Evolutionary conservation across 805 yeast genomes (phyloP).

Genomic region (Zygosaccharomyces gambellarensis): DNA sequence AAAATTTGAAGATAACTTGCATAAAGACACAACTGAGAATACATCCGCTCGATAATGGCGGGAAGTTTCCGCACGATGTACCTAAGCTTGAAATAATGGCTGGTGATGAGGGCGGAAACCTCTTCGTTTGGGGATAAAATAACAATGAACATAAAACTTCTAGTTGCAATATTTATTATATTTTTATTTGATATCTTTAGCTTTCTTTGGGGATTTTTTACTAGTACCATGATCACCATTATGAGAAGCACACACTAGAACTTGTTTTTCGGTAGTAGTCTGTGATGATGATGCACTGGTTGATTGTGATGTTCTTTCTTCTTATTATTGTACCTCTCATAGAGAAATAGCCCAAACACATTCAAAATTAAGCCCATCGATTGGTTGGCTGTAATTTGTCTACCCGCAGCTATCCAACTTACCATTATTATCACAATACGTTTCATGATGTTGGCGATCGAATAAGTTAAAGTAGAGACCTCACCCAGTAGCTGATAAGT

Average conservation of each 20-base stretch:
- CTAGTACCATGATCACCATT: not conserved
- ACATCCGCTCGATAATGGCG: slow-evolving; percentile 7
- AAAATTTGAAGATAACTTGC: slow-evolving; percentile 13
- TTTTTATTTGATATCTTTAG: not conserved
- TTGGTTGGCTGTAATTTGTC: slow-evolving; percentile 44
- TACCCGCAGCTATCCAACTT: slow-evolving; percentile 63
- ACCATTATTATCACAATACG: slow-evolving; percentile 78
- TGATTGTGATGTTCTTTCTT: slow-evolving; percentile 5
- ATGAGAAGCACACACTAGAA: not conserved
- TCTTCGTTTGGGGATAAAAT: slow-evolving; percentile 43
- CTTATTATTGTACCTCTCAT: slow-evolving; percentile 43
- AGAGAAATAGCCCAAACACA: slow-evolving; percentile 53
- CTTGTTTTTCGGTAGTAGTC: not conserved
- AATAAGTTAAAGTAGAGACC: slow-evolving; percentile 78
- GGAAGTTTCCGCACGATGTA: slow-evolving; percentile 14
- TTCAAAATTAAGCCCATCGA: slow-evolving; percentile 47
- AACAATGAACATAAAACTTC: not conserved
- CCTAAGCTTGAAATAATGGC: slow-evolving; percentile 43
- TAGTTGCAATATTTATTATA: not conserved
- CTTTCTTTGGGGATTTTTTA: no score
- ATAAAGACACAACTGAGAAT: slow-evolving; percentile 13
- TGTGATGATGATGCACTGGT: not conserved
- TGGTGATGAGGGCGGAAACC: slow-evolving; percentile 52
- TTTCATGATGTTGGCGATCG: slow-evolving; percentile 83
- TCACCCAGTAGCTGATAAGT: slow-evolving; percentile 78